Evolutionary conservation across 768 basidiomycete genomes (phyloP).

Genomic region (Tylopilus balloui): DNA sequence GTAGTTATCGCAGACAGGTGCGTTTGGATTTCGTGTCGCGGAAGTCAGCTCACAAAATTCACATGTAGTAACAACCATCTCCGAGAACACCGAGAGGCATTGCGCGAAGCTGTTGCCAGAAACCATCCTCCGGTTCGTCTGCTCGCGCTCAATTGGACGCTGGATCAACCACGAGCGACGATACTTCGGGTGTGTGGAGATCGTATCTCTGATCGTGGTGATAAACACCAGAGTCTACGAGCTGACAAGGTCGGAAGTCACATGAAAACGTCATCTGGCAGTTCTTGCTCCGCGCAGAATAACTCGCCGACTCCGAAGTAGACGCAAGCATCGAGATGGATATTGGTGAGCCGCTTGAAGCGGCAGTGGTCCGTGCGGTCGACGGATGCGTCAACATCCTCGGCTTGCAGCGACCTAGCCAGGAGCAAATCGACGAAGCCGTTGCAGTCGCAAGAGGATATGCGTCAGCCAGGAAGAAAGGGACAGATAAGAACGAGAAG

Average conservation of each 20-base stretch:
- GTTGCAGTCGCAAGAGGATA: conserved; percentile 42
- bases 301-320: conserved; percentile 58
- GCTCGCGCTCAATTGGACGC: conserved; percentile 76
- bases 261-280: conserved; percentile 83
- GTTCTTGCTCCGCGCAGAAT: conserved; percentile 65
- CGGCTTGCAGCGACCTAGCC: conserved; percentile 46
- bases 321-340: conserved; percentile 68
- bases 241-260: conserved; percentile 43
- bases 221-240: conserved; percentile 79
- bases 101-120: conserved; percentile 51
- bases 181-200: conserved; percentile 74
- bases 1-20: conserved; percentile 94
- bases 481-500: conserved; percentile 18
- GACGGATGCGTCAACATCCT: conserved; percentile 54
- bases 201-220: conserved; percentile 70
- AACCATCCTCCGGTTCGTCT: conserved; percentile 58
- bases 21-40: conserved; percentile 19
- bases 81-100: conserved; percentile 65
- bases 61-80: conserved; percentile 82
- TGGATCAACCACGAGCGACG: conserved; percentile 52
- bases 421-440: conserved; percentile 49
- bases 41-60: neutral
- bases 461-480: conserved; percentile 24
- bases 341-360: conserved; percentile 49
- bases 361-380: conserved; percentile 54